Conservation (phyloP, 257 asterid genomes). For the Solanum gandarillasii region DNA sequence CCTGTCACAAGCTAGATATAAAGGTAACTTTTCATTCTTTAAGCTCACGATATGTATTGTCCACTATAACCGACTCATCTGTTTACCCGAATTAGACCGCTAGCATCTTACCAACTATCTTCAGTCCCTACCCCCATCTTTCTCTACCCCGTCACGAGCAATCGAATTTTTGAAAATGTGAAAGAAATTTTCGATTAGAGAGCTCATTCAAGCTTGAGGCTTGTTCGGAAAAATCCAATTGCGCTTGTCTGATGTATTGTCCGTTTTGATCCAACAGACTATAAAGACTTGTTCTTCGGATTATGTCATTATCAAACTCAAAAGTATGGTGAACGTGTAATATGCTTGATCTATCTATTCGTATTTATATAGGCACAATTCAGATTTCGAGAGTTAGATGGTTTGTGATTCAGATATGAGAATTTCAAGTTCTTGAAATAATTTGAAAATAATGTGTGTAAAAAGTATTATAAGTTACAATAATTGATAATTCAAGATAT, state of each 20-base stretch:
- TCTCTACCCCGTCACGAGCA: too few species aligned
- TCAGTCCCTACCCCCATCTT: too few species aligned
- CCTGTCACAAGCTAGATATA: not conserved
- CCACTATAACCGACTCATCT: too few species aligned
- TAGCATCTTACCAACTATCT: too few species aligned
- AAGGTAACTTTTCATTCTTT: not conserved
- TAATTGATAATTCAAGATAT: not conserved
- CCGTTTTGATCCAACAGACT: not conserved
- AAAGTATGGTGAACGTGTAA: not conserved
- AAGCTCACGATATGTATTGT: not conserved
- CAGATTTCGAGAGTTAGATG: not conserved
- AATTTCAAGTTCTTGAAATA: not conserved
- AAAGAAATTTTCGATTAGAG: too few species aligned
- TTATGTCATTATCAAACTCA: not conserved
- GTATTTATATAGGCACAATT: not conserved
- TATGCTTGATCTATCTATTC: not conserved
- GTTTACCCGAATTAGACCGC: too few species aligned
- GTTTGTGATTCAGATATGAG: not conserved
- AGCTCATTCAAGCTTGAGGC: too few species aligned
- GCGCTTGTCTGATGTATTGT: not conserved
- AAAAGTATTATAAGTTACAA: not conserved
- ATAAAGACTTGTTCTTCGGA: not conserved
- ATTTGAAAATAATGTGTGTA: not conserved
- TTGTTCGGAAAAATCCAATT: too few species aligned
- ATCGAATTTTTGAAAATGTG: too few species aligned